Percentiles rank a stretch among this genome's conserved stretches.
Conservation (phyloP, 805 yeast species). For the Lachancea nothofagi region DNA sequence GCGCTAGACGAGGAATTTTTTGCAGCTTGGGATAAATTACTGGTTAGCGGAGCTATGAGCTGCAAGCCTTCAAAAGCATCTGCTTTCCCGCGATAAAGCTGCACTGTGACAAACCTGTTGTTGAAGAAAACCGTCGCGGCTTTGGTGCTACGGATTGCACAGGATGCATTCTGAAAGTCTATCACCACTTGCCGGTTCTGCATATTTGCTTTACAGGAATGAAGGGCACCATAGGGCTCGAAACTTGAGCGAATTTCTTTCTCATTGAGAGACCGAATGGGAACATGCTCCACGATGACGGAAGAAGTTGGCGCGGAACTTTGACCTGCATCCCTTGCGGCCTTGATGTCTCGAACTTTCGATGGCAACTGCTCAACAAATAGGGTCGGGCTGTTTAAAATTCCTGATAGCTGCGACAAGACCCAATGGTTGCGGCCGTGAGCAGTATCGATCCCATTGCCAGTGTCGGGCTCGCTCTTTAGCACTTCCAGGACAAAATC, state of each 20-base stretch:
- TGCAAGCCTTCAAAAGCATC: slow-evolving; percentile 5
- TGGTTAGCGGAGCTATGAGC: neutral
- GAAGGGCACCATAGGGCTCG: slow-evolving; percentile 11
- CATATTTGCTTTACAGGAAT: slow-evolving; percentile 6
- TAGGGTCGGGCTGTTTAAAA: neutral
- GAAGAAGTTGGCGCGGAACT: neutral
- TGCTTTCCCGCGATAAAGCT: slow-evolving; percentile 1
- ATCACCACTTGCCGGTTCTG: slow-evolving; percentile 8
- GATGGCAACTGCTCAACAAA: slow-evolving; percentile 1
- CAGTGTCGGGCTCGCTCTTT: neutral
- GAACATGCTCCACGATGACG: slow-evolving; percentile 7
- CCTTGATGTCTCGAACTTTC: neutral
- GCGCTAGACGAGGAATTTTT: neutral
- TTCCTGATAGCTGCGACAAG: slow-evolving; percentile 3
- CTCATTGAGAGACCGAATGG: neutral
- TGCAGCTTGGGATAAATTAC: neutral
- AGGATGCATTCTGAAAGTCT: slow-evolving; percentile 5
- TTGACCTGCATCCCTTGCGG: neutral
- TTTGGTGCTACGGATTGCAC: slow-evolving; percentile 12
- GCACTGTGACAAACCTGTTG: slow-evolving; percentile 14
- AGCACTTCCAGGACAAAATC: slow-evolving; percentile 4
- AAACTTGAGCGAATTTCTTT: slow-evolving; percentile 5
- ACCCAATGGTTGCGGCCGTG: neutral
- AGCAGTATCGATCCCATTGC: neutral
- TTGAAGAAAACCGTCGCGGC: slow-evolving; percentile 12